Percentiles rank a stretch among this genome's conserved stretches.
These are phyloP conservation scores for Ogataea paraovalis DNA, from an alignment of 805 yeast genomes.

Conservation along the genomic window DNA sequence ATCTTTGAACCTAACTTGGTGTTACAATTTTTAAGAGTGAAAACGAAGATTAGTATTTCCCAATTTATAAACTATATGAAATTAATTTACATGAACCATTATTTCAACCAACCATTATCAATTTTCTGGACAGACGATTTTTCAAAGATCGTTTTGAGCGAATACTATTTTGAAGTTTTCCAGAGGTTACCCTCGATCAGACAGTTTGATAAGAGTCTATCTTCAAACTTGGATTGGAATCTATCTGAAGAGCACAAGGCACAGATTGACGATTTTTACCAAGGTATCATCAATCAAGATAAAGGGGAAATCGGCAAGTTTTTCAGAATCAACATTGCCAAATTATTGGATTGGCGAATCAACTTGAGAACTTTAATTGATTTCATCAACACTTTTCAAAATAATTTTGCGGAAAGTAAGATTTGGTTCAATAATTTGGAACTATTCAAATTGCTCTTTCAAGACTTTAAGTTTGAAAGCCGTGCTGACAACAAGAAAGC, in stretches of 20 bases:
- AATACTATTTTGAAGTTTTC: constrained; percentile 25
- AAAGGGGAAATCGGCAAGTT: constrained; percentile 19
- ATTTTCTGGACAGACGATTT: constrained; percentile 31
- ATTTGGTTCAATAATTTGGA: constrained; percentile 30
- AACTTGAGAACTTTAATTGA: constrained; percentile 26
- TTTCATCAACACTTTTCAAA: constrained; percentile 26
- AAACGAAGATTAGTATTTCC: constrained; percentile 25
- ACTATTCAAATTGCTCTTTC: constrained; percentile 25
- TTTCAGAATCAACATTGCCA: constrained; percentile 22
- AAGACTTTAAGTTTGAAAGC: constrained; percentile 12
- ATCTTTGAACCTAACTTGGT: constrained; percentile 31
- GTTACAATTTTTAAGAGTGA: constrained; percentile 24
- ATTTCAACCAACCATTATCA: constrained; percentile 31
- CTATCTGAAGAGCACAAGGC: constrained; percentile 1
- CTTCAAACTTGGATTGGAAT: not conserved
- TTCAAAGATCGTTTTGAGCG: constrained; percentile 18
- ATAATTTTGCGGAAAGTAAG: constrained; percentile 18
- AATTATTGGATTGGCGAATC: constrained; percentile 29
- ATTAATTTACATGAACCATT: constrained; percentile 32
- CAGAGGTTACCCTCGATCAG: constrained; percentile 28
- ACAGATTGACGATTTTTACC: constrained; percentile 15
- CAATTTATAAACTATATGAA: constrained; percentile 31
- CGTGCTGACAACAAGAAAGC: constrained; percentile 1
- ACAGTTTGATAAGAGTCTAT: constrained; percentile 9
- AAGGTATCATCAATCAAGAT: constrained; percentile 20